Conservation (phyloP, 768 basidiomycete species). For the Termitomyces titanicus region DNA sequence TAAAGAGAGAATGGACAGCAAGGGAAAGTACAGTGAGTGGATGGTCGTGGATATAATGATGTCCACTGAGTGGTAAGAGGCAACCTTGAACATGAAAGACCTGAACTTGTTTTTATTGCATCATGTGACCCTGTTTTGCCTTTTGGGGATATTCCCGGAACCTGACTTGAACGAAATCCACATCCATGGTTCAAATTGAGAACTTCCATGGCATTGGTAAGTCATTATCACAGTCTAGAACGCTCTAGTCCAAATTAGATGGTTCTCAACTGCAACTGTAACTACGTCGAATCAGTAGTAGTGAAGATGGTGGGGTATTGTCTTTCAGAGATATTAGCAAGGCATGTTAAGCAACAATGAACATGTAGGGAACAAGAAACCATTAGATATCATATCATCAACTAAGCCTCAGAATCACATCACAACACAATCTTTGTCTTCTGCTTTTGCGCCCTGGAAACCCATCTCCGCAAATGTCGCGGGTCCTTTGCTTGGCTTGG, state of each 20-base stretch:
- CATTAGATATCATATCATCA: neutral
- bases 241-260: neutral
- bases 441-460: constrained; percentile 69
- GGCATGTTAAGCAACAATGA: neutral
- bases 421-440: constrained; percentile 82
- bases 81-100: no score
- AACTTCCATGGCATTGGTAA: no score
- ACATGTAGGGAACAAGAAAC: neutral
- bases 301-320: neutral
- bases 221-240: no score
- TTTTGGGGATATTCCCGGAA: neutral
- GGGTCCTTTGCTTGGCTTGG: constrained; percentile 37
- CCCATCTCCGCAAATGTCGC: constrained; percentile 96
- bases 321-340: neutral
- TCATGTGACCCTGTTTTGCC: constrained; percentile 14
- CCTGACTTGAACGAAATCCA: no score
- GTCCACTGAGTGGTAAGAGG: constrained; percentile 3
- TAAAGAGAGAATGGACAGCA: neutral
- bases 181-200: no score
- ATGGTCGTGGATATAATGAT: neutral
- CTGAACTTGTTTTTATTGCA: no score
- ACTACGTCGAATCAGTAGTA: neutral
- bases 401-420: constrained; percentile 50
- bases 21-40: neutral
- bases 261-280: neutral